These are phyloP conservation scores for Vitis hybrid DNA, from an alignment of 177 flowering plant genomes.

Conservation along the genomic window DNA sequence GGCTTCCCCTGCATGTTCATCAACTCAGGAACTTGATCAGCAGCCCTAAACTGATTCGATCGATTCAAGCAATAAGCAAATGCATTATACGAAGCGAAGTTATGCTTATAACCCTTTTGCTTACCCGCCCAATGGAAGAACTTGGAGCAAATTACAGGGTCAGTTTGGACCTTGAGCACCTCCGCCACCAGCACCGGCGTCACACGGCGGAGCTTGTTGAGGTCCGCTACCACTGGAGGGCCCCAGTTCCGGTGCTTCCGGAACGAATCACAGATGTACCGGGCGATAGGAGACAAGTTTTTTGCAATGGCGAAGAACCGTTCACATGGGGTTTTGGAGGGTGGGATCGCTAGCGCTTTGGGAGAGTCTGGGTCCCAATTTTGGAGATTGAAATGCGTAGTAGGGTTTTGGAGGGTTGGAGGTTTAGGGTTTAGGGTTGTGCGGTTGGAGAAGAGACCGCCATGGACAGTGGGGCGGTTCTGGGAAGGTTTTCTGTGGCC, in stretches of 20 bases:
- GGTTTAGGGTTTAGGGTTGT: conserved; percentile 34
- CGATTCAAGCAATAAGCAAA: conserved; percentile 83
- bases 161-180: conserved; percentile 64
- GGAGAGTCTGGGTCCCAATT: conserved; percentile 73
- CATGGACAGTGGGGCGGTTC: conserved; percentile 75
- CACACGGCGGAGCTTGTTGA: conserved; percentile 78
- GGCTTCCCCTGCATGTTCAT: conserved; percentile 84
- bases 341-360: conserved; percentile 18
- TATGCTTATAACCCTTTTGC: conserved; percentile 85
- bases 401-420: conserved; percentile 9
- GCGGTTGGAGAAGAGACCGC: conserved; percentile 82
- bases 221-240: conserved; percentile 54
- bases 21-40: conserved; percentile 87
- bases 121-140: conserved; percentile 96
- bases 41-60: conserved; percentile 56
- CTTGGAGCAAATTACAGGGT: conserved; percentile 62
- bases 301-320: conserved; percentile 41
- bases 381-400: conserved; percentile 40
- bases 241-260: conserved; percentile 72
- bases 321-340: conserved; percentile 33
- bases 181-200: conserved; percentile 79
- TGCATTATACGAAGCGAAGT: conserved; percentile 77
- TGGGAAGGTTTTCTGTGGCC: conserved; percentile 81
- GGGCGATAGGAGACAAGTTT: conserved; percentile 81
- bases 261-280: conserved; percentile 83